Conservation (phyloP, 176 grass and related monocot species). For the Stipa capillata region DNA sequence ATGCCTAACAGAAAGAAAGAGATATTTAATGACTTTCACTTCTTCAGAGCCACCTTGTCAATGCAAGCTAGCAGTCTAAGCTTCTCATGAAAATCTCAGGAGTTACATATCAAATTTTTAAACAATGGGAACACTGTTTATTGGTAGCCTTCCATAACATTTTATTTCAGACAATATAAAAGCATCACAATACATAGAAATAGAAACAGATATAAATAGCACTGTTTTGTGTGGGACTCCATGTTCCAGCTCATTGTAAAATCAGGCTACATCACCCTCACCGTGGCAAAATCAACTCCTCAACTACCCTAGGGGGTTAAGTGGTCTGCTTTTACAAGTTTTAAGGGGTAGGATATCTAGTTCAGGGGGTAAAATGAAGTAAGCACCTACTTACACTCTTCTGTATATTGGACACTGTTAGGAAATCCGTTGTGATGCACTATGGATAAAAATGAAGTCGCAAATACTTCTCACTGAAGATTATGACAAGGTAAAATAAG, state of each 20-base stretch:
- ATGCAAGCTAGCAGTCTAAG: conserved; percentile 3
- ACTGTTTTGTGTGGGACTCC: not conserved
- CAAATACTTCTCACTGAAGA: not conserved
- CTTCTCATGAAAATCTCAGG: not conserved
- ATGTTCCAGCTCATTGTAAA: not conserved
- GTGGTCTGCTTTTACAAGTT: not conserved
- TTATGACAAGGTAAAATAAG: not conserved
- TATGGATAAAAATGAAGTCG: not conserved
- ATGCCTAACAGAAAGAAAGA: conserved; percentile 54
- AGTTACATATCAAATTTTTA: not conserved
- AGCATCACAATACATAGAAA: not conserved
- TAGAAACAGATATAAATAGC: not conserved
- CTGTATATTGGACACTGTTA: not conserved
- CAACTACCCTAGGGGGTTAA: not conserved
- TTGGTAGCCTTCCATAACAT: conserved; percentile 1
- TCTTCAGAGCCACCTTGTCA: not conserved
- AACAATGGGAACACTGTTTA: not conserved
- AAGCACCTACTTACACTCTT: not conserved
- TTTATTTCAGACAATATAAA: not conserved
- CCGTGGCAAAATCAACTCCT: not conserved
- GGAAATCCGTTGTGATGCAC: not conserved
- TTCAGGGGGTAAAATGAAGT: not conserved
- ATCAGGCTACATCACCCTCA: not conserved
- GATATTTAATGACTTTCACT: not conserved
- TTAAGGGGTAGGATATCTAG: not conserved